A percentile compares a stretch with the other conserved stretches of the same genome.
Conservation (phyloP, 306 rosid genomes). For the Vachellia collinsii region DNA sequence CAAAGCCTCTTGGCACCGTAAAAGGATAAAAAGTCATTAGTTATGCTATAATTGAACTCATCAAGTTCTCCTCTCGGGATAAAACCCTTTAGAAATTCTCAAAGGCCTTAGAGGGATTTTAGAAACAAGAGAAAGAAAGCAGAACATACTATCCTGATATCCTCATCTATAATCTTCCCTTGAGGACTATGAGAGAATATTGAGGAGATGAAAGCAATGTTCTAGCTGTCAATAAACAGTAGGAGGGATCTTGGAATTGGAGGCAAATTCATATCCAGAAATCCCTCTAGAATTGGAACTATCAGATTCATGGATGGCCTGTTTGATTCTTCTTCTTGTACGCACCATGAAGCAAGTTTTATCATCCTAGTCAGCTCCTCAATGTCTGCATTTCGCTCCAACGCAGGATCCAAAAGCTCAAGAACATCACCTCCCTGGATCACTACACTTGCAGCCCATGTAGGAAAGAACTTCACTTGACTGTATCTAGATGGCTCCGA, state of each 20-base stretch:
- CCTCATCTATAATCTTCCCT: no score
- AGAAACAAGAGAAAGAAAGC: neutral
- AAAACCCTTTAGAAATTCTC: neutral
- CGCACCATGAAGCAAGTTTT: neutral
- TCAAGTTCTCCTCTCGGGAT: no score
- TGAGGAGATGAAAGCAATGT: neutral
- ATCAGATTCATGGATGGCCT: neutral
- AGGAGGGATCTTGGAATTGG: neutral
- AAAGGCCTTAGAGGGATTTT: neutral
- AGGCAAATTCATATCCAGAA: constrained; percentile 1
- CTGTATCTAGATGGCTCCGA: neutral
- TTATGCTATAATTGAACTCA: no score
- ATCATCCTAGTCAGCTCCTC: neutral
- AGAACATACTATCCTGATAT: no score
- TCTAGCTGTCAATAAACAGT: neutral
- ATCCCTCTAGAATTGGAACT: neutral
- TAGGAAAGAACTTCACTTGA: neutral
- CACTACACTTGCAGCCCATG: neutral
- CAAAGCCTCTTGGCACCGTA: no score
- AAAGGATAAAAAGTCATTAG: no score
- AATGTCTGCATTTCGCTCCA: neutral
- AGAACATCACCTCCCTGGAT: neutral
- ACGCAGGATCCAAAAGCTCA: neutral
- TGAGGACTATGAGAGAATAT: no score
- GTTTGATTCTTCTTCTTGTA: neutral